phyloP scores from a whole-genome alignment of 306 rosid species.

The Lagenaria siceraria region DNA sequence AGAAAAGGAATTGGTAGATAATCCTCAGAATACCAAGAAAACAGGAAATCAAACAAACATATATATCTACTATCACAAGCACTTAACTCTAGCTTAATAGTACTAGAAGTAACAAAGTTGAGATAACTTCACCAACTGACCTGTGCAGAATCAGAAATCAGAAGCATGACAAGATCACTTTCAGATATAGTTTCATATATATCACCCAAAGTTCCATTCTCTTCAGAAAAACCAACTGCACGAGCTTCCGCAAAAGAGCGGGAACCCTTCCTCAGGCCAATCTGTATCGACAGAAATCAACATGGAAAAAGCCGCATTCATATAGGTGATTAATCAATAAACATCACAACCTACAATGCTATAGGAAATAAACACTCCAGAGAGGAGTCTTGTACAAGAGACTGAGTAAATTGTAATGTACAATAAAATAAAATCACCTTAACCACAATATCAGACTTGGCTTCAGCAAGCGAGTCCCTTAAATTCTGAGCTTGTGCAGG shows the following conservation, averaged over 20 bases:
- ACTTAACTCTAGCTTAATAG: not conserved
- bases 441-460: constrained; percentile 78
- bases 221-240: constrained; percentile 78
- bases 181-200: constrained; percentile 70
- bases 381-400: not conserved
- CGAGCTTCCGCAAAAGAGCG: constrained; percentile 84
- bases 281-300: constrained; percentile 24
- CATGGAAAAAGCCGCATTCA: not conserved
- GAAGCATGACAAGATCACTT: constrained; percentile 86
- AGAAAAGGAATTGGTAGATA: not conserved
- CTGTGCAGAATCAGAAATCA: constrained; percentile 97
- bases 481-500: constrained; percentile 99
- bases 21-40: not conserved
- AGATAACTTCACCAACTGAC: constrained; percentile 15
- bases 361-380: not conserved
- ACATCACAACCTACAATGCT: not conserved
- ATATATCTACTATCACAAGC: not conserved
- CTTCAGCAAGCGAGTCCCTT: constrained; percentile 78
- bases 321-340: not conserved
- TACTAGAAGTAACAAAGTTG: not conserved
- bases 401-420: not conserved
- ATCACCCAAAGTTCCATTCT: constrained; percentile 89
- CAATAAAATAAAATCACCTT: constrained; percentile 41
- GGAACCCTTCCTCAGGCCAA: constrained; percentile 96
- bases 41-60: not conserved